A percentile compares a stretch with the other conserved stretches of the same genome.
Evolutionary conservation across 2,329 filamentous ascomycete species (phyloP).

Genomic region (Neoascochyta sp.): DNA sequence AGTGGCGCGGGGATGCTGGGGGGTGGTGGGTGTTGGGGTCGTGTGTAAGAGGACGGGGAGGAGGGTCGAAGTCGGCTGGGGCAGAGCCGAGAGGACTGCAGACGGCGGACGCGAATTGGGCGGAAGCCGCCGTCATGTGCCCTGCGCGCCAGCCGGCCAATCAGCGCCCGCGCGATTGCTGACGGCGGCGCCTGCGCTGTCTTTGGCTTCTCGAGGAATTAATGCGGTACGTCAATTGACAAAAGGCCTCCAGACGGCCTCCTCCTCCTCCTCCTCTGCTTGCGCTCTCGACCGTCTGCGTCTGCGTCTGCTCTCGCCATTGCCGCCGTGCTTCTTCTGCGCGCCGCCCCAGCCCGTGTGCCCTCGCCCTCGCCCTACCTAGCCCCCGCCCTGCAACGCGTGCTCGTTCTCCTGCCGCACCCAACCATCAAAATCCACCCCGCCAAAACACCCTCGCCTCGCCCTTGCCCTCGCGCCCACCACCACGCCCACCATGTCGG

Average conservation of each 20-base stretch:
- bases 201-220: too few species aligned
- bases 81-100: conserved; percentile 1
- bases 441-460: conserved; percentile 11
- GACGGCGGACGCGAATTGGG: conserved; percentile 6
- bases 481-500: conserved; percentile 61
- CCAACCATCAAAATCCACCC: conserved; percentile 16
- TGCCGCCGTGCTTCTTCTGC: conserved; percentile 5
- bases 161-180: conserved; percentile 15
- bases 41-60: too few species aligned
- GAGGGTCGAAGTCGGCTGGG: conserved; percentile 16
- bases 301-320: conserved; percentile 2
- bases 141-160: conserved; percentile 20
- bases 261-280: conserved; percentile 5
- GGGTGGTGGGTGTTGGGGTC: conserved; percentile 31
- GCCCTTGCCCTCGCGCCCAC: conserved; percentile 9
- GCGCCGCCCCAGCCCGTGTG: neutral
- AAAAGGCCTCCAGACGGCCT: conserved; percentile 7
- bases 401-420: conserved; percentile 7
- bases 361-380: neutral
- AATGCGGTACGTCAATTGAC: conserved; percentile 17
- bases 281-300: neutral
- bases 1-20: conserved; percentile 22
- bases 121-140: conserved; percentile 4
- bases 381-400: conserved; percentile 2
- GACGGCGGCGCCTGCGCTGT: conserved; percentile 13